phyloP scores from a whole-genome alignment of 2,329 filamentous ascomycete genomes.

The Pseudogymnoascus sp. region DNA sequence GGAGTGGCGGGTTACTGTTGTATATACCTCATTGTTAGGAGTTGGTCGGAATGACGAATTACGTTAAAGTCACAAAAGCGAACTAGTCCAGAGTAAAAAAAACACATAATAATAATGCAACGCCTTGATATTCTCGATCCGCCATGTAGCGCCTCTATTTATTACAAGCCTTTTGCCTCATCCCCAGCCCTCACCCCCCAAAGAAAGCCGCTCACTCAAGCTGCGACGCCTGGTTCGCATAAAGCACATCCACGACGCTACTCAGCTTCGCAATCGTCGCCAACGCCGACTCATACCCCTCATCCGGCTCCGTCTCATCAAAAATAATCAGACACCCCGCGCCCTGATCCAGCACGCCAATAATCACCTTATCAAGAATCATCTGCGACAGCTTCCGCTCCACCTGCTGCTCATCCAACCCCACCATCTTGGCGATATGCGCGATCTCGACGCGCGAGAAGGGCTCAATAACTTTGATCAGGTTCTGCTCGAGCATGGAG shows the following conservation, averaged over 20 bases:
- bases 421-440: slow-evolving; percentile 96
- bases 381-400: slow-evolving; percentile 98
- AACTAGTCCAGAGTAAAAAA: background rate
- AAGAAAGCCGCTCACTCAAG: slow-evolving; percentile 57
- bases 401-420: slow-evolving; percentile 89
- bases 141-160: slow-evolving; percentile 8
- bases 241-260: slow-evolving; percentile 93
- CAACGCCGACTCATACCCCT: slow-evolving; percentile 88
- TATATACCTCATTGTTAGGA: slow-evolving; percentile 5
- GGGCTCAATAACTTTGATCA: slow-evolving; percentile 99
- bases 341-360: slow-evolving; percentile 93
- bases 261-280: slow-evolving; percentile 95
- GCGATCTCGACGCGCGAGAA: slow-evolving; percentile 95
- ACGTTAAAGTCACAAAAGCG: background rate
- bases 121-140: slow-evolving; percentile 5
- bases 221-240: slow-evolving; percentile 93
- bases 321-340: slow-evolving; percentile 96
- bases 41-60: slow-evolving; percentile 5
- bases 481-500: slow-evolving; percentile 97
- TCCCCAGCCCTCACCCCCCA: background rate
- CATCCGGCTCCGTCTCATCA: slow-evolving; percentile 88
- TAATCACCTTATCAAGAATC: slow-evolving; percentile 98
- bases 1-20: background rate
- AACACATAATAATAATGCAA: background rate
- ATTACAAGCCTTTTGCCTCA: slow-evolving; percentile 3